Base-by-base conservation (phyloP, 768 basidiomycete genomes). In the Amanita exitialis region DNA sequence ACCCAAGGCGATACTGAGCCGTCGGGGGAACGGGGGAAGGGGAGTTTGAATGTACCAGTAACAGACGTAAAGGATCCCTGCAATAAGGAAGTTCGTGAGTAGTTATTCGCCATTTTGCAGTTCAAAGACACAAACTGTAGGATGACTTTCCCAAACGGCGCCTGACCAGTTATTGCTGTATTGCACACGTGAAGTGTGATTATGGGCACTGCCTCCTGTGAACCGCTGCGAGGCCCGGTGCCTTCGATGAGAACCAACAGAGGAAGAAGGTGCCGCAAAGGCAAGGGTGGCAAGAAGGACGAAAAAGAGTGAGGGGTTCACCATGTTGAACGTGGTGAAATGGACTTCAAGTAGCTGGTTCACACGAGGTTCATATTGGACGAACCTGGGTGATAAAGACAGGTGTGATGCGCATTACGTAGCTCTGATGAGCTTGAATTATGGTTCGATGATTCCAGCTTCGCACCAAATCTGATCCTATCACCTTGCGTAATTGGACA, bases 51-150 rank as follows among this genome's bases (percentile, higher is more conserved):
- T 9, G 45, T 42, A 5, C 48, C 48, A 32, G 36, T 38, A 6
- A 42, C 39, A 30, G 44, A 27, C 25, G 27, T 20, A 27, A 35
- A 45, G 8, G 44, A 16, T 13, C 34, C 28, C 23, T 35, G n/a
- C 15, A 6, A n/a, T 21, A 20, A 41, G 13, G n/a, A 41, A n/a
- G 32, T 21, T 30, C 18, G 18, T 34, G 15, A 34, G 32, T 12
- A 46, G 18, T 4, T 15, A 12, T n/a, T 7, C 37, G 61, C 62
- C 20, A 52, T 55, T 13, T 16, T 25, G 3, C n/a, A 44, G 36
- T 2, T 39, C 20, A 27, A 12, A 9, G 6, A 25, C 12, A 46
- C 45, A 3, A 15, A 46, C 45, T 4, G 25, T 16, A 18, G 45
- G 25, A 12, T 46, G 10, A 13, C 32, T 46, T n/a, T 35, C 27